Evolutionary conservation across 208 protist species (phyloP).

Genomic region (Leishmania major): DNA sequence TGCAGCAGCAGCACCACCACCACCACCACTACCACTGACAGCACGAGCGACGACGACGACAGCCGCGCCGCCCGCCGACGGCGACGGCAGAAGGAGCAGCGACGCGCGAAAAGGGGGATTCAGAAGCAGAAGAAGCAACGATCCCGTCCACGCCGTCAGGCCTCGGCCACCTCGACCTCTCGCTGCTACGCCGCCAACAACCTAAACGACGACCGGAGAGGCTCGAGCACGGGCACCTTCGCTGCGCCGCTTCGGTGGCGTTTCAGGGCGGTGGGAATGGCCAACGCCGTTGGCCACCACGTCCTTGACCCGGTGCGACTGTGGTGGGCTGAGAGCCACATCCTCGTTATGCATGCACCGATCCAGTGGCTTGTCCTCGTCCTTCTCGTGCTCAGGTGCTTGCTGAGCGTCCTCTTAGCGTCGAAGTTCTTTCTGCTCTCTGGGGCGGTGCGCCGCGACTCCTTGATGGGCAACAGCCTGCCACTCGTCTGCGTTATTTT

Average conservation of each 20-base stretch:
- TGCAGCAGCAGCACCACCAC: not conserved
- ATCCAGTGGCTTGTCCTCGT: constrained; percentile 60
- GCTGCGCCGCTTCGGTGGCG: not conserved
- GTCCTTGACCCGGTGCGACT: constrained; percentile 2
- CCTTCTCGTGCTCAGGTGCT: constrained; percentile 34
- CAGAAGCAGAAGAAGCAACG: not conserved
- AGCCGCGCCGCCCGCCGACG: not conserved
- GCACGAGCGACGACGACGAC: not conserved
- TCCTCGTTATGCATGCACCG: constrained; percentile 54
- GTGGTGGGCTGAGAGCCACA: constrained; percentile 34
- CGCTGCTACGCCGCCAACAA: not conserved
- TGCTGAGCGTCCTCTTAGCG: constrained; percentile 40
- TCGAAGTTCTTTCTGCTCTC: constrained; percentile 34
- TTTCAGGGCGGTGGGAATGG: not conserved
- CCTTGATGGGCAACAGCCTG: constrained; percentile 9
- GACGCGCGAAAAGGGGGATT: too few relatives aligned
- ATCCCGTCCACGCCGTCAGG: not conserved
- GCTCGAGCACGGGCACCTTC: not conserved
- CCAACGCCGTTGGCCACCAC: not conserved
- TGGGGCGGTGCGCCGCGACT: not conserved
- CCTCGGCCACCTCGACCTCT: not conserved
- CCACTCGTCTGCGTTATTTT: constrained; percentile 34
- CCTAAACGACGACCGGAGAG: not conserved
- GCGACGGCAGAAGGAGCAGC: not conserved
- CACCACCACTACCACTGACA: not conserved